Conservation (phyloP, 2,329 filamentous ascomycete species). For the Claviceps cyperi region DNA sequence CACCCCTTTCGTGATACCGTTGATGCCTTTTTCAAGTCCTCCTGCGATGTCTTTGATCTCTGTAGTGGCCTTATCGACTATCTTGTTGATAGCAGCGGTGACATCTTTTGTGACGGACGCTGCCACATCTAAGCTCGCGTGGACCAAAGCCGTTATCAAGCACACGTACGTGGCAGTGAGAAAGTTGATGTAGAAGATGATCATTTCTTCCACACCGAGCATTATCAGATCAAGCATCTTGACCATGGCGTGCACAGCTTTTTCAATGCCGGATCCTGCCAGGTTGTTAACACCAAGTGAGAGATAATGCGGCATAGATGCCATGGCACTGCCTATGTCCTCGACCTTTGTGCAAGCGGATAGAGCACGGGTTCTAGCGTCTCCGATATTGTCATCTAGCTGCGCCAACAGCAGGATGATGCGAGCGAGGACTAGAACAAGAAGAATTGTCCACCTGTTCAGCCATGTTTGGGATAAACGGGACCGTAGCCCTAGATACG, state of each 20-base stretch:
- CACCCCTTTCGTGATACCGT: conserved; percentile 30
- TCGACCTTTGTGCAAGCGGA: conserved; percentile 86
- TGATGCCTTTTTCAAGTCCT: conserved; percentile 32
- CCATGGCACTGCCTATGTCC: conserved; percentile 85
- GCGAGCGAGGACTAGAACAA: conserved; percentile 71
- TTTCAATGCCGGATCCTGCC: conserved; percentile 65
- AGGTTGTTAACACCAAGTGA: conserved; percentile 78
- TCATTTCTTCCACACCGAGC: conserved; percentile 71
- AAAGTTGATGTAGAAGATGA: conserved; percentile 86
- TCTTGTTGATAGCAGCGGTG: conserved; percentile 33
- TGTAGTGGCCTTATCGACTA: conserved; percentile 41
- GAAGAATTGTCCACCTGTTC: conserved; percentile 88
- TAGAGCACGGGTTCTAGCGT: conserved; percentile 68
- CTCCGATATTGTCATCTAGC: conserved; percentile 58
- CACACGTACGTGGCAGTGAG: conserved; percentile 83
- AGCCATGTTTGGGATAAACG: conserved; percentile 93
- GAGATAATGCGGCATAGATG: conserved; percentile 95
- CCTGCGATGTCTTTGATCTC: conserved; percentile 43
- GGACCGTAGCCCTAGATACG: conserved; percentile 80
- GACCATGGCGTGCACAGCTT: conserved; percentile 67
- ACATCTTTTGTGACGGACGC: conserved; percentile 37
- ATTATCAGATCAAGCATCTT: conserved; percentile 64
- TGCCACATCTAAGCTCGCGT: conserved; percentile 61
- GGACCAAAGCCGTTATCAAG: conserved; percentile 69
- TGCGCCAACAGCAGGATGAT: conserved; percentile 61